Evolutionary conservation across 2,329 filamentous ascomycete genomes (phyloP), one percentile per base, ranked within the genome.

Genomic region (Neocucurbitaria cava): DNA sequence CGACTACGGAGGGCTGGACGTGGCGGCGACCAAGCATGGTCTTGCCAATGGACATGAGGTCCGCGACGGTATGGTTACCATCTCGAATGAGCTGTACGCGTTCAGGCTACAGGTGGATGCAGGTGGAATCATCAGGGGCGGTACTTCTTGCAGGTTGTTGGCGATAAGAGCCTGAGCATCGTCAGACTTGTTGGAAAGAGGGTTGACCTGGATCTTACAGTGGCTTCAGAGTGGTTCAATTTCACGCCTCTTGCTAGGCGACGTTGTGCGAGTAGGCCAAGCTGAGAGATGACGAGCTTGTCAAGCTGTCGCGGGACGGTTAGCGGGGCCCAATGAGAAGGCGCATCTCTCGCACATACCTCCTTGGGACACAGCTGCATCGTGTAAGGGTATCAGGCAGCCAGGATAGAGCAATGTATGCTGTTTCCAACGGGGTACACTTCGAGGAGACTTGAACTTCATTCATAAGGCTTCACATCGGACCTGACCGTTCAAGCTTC

Each of bases 11-110:
- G 20, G 94, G 92, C 39, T 92, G 82, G 56, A 98, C 94, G 76
- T 98, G 94, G 30, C 94, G 90, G 9, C 94, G 90, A 60, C 94
- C 94, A 2, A 98, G 89, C 88, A 98, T 93, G 49, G 90, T 94
- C 67, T 91, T 87, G 66, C 94, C 94, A 60, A 96, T 85, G 57
- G 87, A 82, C 93, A 98, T 98, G 72, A 98, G 90, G 75, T 96
- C 92, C 35, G 93, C 89, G 49, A 98, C 94, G 13, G 85, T 90
- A 79, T 97, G 91, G 65, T 89, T 87, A 73, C 94, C 94, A 94
- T 98, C 94, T 75, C 94, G 93, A 75, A 98, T 96, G 68, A 97
- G 88, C 84, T 89, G 66, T 64, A 49, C 43, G 49, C 42, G 44
- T 65, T 75, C 64, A 74, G 70, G 40, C 54, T 51, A 47, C 52